Percentiles rank a stretch among this genome's conserved stretches.
Evolutionary conservation across 345 rosid genomes (phyloP).

Genomic region (Citrus mangshanensis): DNA sequence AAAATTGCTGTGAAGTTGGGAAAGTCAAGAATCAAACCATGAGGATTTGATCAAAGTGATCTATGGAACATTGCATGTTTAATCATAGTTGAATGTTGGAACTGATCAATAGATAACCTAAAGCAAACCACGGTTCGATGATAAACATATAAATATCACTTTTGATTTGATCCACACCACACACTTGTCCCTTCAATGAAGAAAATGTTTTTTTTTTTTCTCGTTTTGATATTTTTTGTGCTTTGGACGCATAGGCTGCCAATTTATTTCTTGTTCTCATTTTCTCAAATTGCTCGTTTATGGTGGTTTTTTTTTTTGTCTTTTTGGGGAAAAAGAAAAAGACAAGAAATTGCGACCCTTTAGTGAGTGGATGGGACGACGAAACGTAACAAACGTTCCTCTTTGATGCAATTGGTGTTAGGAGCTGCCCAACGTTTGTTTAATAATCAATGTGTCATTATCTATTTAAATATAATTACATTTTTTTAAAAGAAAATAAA

Average conservation of each 20-base stretch:
- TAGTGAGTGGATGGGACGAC: no score
- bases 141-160: no score
- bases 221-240: neutral
- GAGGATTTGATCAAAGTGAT: neutral
- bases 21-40: neutral
- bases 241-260: neutral
- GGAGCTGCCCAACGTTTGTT: neutral
- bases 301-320: neutral
- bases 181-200: neutral
- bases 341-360: neutral
- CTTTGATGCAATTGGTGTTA: neutral
- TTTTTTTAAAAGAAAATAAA: no score
- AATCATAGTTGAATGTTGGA: neutral
- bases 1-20: neutral
- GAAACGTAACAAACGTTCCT: neutral
- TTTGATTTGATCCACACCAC: constrained; percentile 1
- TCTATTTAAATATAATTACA: no score
- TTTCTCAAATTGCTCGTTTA: neutral
- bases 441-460: neutral
- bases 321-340: no score
- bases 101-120: neutral
- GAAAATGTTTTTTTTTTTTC: neutral
- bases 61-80: neutral
- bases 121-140: neutral
- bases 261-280: no score